phyloP scores from a whole-genome alignment of 495 filamentous ascomycete genomes.

The Immersiella caudata region DNA sequence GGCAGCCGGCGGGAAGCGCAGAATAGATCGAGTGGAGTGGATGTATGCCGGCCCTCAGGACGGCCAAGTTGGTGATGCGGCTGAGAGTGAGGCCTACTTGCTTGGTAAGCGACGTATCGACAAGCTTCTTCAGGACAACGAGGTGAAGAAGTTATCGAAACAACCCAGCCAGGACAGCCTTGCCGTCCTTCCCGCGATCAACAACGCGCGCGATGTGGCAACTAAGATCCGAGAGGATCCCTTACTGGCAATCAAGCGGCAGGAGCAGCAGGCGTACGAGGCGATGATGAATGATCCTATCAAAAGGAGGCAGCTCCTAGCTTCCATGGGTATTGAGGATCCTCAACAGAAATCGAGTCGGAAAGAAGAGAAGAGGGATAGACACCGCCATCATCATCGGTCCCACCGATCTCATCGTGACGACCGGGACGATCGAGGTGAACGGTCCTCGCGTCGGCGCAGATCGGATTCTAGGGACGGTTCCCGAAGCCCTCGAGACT shows the following conservation, averaged over 20 bases:
- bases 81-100: conserved; percentile 93
- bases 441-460: conserved; percentile 41
- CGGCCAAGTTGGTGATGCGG: conserved; percentile 76
- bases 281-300: conserved; percentile 83
- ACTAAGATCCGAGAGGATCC: conserved; percentile 88
- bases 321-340: conserved; percentile 58
- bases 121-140: conserved; percentile 80
- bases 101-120: conserved; percentile 92
- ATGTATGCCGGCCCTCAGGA: conserved; percentile 91
- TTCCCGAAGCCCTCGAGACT: conserved; percentile 32
- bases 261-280: conserved; percentile 90
- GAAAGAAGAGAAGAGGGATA: conserved; percentile 54
- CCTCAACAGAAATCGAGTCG: conserved; percentile 43
- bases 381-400: conserved; percentile 55
- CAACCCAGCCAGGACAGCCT: conserved; percentile 68
- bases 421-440: conserved; percentile 27
- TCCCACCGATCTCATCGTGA: conserved; percentile 44
- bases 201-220: conserved; percentile 73
- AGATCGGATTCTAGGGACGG: conserved; percentile 46
- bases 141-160: conserved; percentile 80
- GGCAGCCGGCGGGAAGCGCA: conserved; percentile 77
- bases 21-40: conserved; percentile 86
- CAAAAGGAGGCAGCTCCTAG: conserved; percentile 68
- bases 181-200: conserved; percentile 59
- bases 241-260: conserved; percentile 84